These are phyloP conservation scores for Mycena pura DNA, from an alignment of 768 basidiomycete species.

Conservation along the genomic window DNA sequence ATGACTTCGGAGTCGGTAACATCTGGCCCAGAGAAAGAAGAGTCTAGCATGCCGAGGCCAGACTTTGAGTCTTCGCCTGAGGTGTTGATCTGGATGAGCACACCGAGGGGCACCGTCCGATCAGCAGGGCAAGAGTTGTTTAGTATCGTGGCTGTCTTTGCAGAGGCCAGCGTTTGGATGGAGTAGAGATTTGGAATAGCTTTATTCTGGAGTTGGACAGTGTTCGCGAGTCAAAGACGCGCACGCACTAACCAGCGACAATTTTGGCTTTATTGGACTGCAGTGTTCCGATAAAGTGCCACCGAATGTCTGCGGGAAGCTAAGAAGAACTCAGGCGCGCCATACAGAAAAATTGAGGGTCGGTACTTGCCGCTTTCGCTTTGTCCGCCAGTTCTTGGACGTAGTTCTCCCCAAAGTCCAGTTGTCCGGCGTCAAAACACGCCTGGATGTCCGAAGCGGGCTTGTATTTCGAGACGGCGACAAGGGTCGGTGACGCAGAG, in stretches of 20 bases:
- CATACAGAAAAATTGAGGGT: neutral
- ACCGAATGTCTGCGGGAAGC: conserved; percentile 89
- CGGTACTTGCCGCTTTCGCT: conserved; percentile 63
- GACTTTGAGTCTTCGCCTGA: conserved; percentile 93
- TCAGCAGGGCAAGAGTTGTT: conserved; percentile 70
- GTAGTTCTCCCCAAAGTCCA: conserved; percentile 98
- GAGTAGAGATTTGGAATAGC: conserved; percentile 88
- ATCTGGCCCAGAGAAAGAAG: conserved; percentile 38
- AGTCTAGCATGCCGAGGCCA: conserved; percentile 69
- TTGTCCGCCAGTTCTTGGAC: conserved; percentile 93
- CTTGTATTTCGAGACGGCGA: conserved; percentile 95
- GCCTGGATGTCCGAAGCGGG: conserved; percentile 86
- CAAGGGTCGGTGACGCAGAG: conserved; percentile 50
- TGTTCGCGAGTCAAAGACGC: neutral
- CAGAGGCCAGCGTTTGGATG: conserved; percentile 85
- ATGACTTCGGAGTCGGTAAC: conserved; percentile 57
- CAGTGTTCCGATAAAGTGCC: conserved; percentile 96
- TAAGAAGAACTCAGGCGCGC: conserved; percentile 35
- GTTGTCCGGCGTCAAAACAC: conserved; percentile 81
- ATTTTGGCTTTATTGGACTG: conserved; percentile 94
- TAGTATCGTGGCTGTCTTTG: conserved; percentile 80
- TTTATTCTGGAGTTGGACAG: conserved; percentile 37
- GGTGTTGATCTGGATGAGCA: conserved; percentile 94
- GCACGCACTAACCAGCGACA: conserved; percentile 68
- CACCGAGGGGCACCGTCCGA: conserved; percentile 69